Evolutionary conservation across 2,329 filamentous ascomycete species (phyloP), one percentile per base, ranked within the genome.

Genomic region (Trichoderma guizhouense): DNA sequence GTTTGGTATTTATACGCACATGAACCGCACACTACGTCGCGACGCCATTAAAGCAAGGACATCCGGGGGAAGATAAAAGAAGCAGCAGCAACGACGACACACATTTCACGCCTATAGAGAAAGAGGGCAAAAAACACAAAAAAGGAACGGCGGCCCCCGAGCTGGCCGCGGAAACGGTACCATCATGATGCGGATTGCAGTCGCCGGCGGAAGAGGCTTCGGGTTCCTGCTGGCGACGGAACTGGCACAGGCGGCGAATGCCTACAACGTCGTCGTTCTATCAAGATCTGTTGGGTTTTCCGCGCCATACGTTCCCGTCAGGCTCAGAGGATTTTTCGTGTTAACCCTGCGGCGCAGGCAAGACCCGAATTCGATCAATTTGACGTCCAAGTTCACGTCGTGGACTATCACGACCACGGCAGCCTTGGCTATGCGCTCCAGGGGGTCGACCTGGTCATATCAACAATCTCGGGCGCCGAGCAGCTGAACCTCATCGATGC

Each of bases 401-500:
- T 93, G n/a, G 85, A 93, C 82, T 94, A 93, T 79, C 81, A 84
- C 74, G 83, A 89, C 73, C 79, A 85, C 36, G 83, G 86, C 1
- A 86, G 86, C 55, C 85, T 95, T 30, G 84, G 84, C 15, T 93
- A 90, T 78, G 86, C 88, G 9, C 86, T 95, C n/a, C 86, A 87
- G 71, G 92, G 92, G 11, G 87, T 93, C 55, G 91, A 94, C 79
- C 86, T 93, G 12, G 88, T 94, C 76, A 92, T 94, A 71, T 94
- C 92, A 1, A 94, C 92, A 1, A 88, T 94, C 63, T 87, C 87
- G 2, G 91, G 91, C 5, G 82, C 81, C 21, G 84, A 90, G 34
- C 92, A 94, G 78, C 84, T 93, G 58, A 88, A 89, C 73, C 86
- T 94, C 36, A 93, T 94, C 79, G 89, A 92, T 75, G 92, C 92